Base-by-base conservation (phyloP, 345 rosid species). In the Viola odorata region DNA sequence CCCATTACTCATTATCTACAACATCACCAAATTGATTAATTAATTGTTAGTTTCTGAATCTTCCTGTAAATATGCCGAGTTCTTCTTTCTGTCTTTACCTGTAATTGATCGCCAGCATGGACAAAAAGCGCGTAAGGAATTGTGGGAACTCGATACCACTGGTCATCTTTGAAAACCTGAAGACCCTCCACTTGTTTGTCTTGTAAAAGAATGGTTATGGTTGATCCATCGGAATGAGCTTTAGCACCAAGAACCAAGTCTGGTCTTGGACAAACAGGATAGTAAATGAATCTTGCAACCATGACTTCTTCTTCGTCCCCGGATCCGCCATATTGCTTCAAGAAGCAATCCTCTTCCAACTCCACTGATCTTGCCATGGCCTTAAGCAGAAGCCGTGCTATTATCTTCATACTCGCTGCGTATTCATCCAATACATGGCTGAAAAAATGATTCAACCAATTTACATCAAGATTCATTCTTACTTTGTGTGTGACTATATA, bases 101-200 rank as follows among this genome's bases (percentile, higher is more conserved):
- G 47, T 7, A 14, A 3, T 23, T 63, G 66, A 3, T 63, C 66
- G 5, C 66, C 66, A 13, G 39, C 11, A 9, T 63, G 52, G 7
- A 63, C 10, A 32, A 63, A 41, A 53, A 63, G 40, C 23, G 66
- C 58, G 12, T 53, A 12, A 12, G 66, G 58, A 52, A 60, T 53
- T 1, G 76, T 57, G 0, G 86, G 86, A 70, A 79, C 78, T 49
- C 68, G 76, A 51, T 60, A 55, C 85, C 85, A 83, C 39, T 80
- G 77, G 16, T 70, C 74, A 41, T 83, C 82, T 70, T 76, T 83
- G 3, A 64, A 63, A 40, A 81, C 42, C 62, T 81, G 85, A 65
- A 77, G 83, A 10, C 91, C 81, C 78, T 74, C 79, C 0, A 79
- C 82, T 48, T 81, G 69, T 67, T 76, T 76, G 67, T 85, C 86